These are phyloP conservation scores for Boletus hoseneyae DNA, from an alignment of 1,284 basidiomycete genomes.

Conservation along the genomic window DNA sequence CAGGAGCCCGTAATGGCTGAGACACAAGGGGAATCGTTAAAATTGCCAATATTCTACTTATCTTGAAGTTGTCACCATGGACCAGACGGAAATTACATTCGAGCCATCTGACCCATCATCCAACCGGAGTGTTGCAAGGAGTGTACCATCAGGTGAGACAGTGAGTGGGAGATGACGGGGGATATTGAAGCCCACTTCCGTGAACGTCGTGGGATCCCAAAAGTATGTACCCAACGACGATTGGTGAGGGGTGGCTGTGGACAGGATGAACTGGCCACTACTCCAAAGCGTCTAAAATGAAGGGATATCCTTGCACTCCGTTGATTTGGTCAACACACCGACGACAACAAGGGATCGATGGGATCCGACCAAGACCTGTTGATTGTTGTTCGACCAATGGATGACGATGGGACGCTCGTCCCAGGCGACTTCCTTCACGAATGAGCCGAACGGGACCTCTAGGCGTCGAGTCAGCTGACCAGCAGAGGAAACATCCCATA, in stretches of 20 bases:
- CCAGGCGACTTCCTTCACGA: neutral
- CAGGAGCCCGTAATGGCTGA: too few relatives aligned
- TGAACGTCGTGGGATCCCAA: constrained; percentile 3
- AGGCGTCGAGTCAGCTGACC: neutral
- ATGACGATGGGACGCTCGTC: constrained; percentile 3
- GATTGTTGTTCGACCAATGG: neutral
- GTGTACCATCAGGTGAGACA: neutral
- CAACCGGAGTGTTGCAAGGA: constrained; percentile 1
- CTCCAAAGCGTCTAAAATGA: neutral
- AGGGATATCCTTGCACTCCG: constrained; percentile 1
- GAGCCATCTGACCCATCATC: neutral
- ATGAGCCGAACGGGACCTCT: constrained; percentile 4
- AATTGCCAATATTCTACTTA: neutral
- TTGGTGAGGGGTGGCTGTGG: neutral
- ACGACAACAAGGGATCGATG: neutral
- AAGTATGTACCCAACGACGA: constrained; percentile 1
- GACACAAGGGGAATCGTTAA: neutral
- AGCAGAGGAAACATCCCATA: too few relatives aligned
- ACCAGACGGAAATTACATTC: neutral
- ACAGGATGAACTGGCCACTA: neutral
- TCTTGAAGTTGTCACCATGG: neutral
- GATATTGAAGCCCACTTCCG: neutral
- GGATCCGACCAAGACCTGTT: constrained; percentile 3
- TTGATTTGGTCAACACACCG: neutral
- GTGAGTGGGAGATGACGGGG: neutral